phyloP scores from a whole-genome alignment of 2,329 filamentous ascomycete species.

The Paraconiothyrium sp. region DNA sequence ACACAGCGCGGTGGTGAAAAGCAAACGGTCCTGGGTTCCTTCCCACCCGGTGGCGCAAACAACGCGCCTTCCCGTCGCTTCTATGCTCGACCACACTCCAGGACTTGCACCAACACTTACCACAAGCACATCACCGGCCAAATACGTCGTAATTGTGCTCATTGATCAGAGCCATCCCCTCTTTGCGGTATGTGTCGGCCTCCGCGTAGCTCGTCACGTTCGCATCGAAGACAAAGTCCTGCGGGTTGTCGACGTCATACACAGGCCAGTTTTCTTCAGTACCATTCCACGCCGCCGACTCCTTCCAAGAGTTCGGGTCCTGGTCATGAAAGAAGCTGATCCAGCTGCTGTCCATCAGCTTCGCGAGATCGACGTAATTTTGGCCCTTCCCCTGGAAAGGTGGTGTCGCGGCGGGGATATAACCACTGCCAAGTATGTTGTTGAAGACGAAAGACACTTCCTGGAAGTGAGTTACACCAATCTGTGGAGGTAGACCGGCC shows the following conservation, averaged over 20 bases:
- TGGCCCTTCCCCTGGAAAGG: constrained; percentile 50
- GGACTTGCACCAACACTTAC: neutral
- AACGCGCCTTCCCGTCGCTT: neutral
- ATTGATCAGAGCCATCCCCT: constrained; percentile 57
- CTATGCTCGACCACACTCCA: neutral
- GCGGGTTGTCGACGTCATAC: constrained; percentile 48
- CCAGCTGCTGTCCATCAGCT: constrained; percentile 58
- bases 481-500: constrained; percentile 53
- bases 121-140: neutral
- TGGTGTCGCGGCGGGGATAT: constrained; percentile 31
- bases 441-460: constrained; percentile 60
- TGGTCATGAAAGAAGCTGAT: constrained; percentile 56
- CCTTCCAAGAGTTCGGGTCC: constrained; percentile 37
- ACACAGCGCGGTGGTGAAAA: neutral
- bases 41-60: neutral
- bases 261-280: constrained; percentile 50
- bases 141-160: neutral
- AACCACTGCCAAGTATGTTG: constrained; percentile 57
- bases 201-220: constrained; percentile 53
- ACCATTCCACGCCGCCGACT: constrained; percentile 19
- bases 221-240: constrained; percentile 59
- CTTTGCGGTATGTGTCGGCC: constrained; percentile 55
- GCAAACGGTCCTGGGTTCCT: constrained; percentile 4
- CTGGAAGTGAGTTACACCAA: constrained; percentile 64
- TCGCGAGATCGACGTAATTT: constrained; percentile 51